Percentiles rank a stretch among this genome's conserved stretches.
These are phyloP conservation scores for Claviceps humidiphila DNA, from an alignment of 2,329 filamentous ascomycete species.

Conservation along the genomic window DNA sequence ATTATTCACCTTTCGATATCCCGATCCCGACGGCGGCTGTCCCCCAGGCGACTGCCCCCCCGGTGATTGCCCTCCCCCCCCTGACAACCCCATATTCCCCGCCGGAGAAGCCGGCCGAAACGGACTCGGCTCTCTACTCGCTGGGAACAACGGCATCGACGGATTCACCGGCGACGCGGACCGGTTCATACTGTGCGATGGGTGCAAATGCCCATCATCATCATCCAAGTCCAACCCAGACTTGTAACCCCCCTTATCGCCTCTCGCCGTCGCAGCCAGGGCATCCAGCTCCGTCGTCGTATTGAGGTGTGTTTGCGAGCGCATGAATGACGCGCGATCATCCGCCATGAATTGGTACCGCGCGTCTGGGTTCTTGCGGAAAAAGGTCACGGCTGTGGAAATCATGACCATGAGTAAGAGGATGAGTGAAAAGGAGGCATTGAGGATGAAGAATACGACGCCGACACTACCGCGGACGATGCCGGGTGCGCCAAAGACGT, in stretches of 20 bases:
- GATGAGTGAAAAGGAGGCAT: slow-evolving; percentile 69
- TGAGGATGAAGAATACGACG: slow-evolving; percentile 76
- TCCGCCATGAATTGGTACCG: slow-evolving; percentile 92
- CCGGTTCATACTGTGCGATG: slow-evolving; percentile 15
- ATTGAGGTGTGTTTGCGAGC: slow-evolving; percentile 69
- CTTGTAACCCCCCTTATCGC: slow-evolving; percentile 38
- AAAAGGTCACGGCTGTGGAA: slow-evolving; percentile 52
- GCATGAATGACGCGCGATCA: slow-evolving; percentile 91
- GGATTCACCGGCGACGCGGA: slow-evolving; percentile 25
- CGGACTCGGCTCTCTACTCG: slow-evolving; percentile 22
- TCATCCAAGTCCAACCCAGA: slow-evolving; percentile 25
- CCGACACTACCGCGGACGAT: slow-evolving; percentile 79
- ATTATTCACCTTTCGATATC: slow-evolving; percentile 26
- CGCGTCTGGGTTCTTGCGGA: slow-evolving; percentile 85
- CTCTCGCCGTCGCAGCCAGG: slow-evolving; percentile 76
- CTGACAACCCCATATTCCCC: slow-evolving; percentile 9
- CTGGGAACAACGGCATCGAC: slow-evolving; percentile 30
- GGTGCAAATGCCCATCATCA: slow-evolving; percentile 27
- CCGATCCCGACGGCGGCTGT: slow-evolving; percentile 4
- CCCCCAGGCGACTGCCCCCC: neutral
- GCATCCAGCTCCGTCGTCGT: slow-evolving; percentile 77
- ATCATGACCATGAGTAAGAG: slow-evolving; percentile 62
- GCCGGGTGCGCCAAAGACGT: slow-evolving; percentile 68
- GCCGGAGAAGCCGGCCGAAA: slow-evolving; percentile 23
- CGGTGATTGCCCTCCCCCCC: neutral